Base-by-base conservation (phyloP, 495 filamentous ascomycete species). In the Jackrogersella multiformis region DNA sequence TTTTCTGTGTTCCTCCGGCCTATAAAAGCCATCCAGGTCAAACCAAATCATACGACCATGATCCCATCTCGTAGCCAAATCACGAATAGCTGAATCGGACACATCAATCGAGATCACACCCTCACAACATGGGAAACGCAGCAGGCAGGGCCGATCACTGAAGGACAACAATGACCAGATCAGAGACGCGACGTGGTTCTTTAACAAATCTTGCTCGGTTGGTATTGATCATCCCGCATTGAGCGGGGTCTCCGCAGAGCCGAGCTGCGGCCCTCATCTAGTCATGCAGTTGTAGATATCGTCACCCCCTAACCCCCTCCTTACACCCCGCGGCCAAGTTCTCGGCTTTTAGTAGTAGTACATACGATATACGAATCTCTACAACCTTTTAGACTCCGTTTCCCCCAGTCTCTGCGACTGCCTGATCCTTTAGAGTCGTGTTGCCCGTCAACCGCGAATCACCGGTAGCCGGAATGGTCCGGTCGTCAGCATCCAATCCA, bases 361-460 rank as follows among this genome's bases (percentile, higher is more conserved):
- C 67, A 70, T 65, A 58, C 51, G 67, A 54, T 60, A 65, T 69
- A 61, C 51, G 61, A 61, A 61, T 57, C 60, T 54, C 52, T 48
- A 62, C 56, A 51, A 10, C 49, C 51, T 61, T 70, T 70, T 65
- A 18, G 56, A 70, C 56, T 65, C 61, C 56, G 42, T 38, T 20
- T 61, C 56, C 35, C 30, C 23, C 44, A 34, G 53, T 46, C 28
- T 44, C 61, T 30, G 24, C 42, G 44, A 60, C 51, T 38, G 34
- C 28, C 36, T 0, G 12, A 4, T 23, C 23, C 51, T 21, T 39
- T 44, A 26, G 35, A 5, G 18, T 23, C 38, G 39, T 32, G 36
- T 51, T 46, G 21, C 23, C 18, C 52, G 16, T 45, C 24, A 9
- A 41, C 52, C 21, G 41, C 16, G 15, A 26, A 15, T 38, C 34